Conservation (phyloP, 2,329 filamentous ascomycete species). For the Macrophomina phaseolina region DNA sequence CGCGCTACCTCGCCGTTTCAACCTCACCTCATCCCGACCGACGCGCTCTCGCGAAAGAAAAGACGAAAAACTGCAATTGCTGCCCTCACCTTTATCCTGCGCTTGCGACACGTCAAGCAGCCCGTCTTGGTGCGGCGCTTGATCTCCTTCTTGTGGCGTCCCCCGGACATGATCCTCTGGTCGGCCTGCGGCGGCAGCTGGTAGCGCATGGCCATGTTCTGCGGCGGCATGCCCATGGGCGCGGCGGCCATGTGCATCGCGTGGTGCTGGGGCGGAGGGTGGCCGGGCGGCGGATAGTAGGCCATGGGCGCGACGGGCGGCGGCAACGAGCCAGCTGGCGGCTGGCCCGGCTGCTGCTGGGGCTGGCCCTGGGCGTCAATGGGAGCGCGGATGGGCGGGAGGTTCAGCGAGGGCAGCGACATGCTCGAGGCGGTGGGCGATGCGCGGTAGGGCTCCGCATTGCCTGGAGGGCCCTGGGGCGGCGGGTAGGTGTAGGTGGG, state of each 20-base stretch:
- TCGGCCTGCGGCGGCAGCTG: conserved; percentile 59
- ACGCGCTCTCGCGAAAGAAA: conserved; percentile 15
- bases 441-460: conserved; percentile 52
- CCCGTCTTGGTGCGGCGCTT: conserved; percentile 77
- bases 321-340: conserved; percentile 54
- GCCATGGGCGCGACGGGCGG: conserved; percentile 59
- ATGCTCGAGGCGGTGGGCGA: conserved; percentile 53
- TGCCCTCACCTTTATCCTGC: conserved; percentile 72
- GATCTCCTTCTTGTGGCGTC: conserved; percentile 74
- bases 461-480: conserved; percentile 42
- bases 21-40: conserved; percentile 25
- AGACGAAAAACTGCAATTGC: conserved; percentile 25
- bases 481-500: conserved; percentile 57
- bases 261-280: conserved; percentile 35
- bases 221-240: conserved; percentile 55
- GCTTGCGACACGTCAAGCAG: conserved; percentile 63
- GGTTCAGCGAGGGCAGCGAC: conserved; percentile 53
- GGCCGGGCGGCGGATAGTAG: conserved; percentile 57
- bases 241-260: conserved; percentile 30
- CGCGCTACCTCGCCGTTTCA: conserved; percentile 35
- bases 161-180: conserved; percentile 64
- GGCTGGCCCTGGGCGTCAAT: conserved; percentile 51
- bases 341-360: conserved; percentile 35
- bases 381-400: conserved; percentile 57
- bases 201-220: conserved; percentile 58